Percentiles rank a stretch among this genome's conserved stretches.
phyloP scores from a whole-genome alignment of 2,329 filamentous ascomycete species.

The Magnaporthiopsis incrustans region DNA sequence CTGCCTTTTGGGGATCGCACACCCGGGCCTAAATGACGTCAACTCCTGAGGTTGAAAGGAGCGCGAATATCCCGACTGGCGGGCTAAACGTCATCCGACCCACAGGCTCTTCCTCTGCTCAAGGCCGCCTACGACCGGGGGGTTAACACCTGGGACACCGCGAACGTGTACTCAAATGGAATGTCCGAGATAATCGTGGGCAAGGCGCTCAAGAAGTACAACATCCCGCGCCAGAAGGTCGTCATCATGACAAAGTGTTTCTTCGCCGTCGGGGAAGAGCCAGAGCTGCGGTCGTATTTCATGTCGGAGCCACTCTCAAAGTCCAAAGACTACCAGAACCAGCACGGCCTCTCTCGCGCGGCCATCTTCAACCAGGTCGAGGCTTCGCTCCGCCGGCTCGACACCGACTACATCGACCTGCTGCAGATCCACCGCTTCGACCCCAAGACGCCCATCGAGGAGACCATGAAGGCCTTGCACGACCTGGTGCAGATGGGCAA shows the following conservation, averaged over 20 bases:
- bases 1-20: neutral
- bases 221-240: slow-evolving; percentile 46
- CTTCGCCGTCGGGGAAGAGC: slow-evolving; percentile 38
- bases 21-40: neutral
- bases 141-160: slow-evolving; percentile 48
- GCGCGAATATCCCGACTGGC: too few species aligned
- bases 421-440: slow-evolving; percentile 53
- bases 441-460: slow-evolving; percentile 36
- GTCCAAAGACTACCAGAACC: slow-evolving; percentile 22
- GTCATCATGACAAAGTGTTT: slow-evolving; percentile 51
- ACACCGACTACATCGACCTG: slow-evolving; percentile 47
- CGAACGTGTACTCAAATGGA: slow-evolving; percentile 50
- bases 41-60: neutral
- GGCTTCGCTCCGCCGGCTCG: slow-evolving; percentile 43
- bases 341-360: slow-evolving; percentile 46
- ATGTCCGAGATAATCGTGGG: slow-evolving; percentile 44
- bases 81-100: neutral
- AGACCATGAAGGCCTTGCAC: slow-evolving; percentile 50
- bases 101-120: slow-evolving; percentile 43
- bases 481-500: slow-evolving; percentile 46
- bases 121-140: slow-evolving; percentile 54
- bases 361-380: slow-evolving; percentile 60
- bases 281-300: slow-evolving; percentile 18
- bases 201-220: slow-evolving; percentile 50
- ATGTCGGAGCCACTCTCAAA: slow-evolving; percentile 7